Conservation (phyloP, 2,329 filamentous ascomycete species). For the Ophiocordyceps camponoti-saundersi region DNA sequence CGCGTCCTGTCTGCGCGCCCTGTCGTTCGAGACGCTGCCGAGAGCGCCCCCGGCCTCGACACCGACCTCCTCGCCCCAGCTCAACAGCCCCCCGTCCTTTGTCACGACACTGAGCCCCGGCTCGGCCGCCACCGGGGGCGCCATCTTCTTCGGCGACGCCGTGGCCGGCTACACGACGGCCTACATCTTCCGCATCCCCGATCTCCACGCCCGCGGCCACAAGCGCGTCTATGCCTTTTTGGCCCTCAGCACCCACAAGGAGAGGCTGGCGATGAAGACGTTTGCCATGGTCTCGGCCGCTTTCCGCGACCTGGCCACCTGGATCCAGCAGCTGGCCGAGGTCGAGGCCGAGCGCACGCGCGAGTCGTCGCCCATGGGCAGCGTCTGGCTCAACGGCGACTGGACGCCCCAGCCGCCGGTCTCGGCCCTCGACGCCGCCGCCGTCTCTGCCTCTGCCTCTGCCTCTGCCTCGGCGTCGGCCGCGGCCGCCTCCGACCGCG, state of each 20-base stretch:
- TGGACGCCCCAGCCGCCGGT: slow-evolving; percentile 10
- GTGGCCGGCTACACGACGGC: slow-evolving; percentile 50
- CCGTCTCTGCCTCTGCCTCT: slow-evolving; percentile 7
- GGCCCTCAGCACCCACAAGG: slow-evolving; percentile 47
- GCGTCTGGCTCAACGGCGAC: slow-evolving; percentile 20
- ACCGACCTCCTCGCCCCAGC: slow-evolving; percentile 17
- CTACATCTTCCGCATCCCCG: slow-evolving; percentile 53
- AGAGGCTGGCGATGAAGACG: slow-evolving; percentile 47
- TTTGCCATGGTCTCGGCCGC: slow-evolving; percentile 44
- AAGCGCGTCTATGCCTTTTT: slow-evolving; percentile 54
- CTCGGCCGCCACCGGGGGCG: slow-evolving; percentile 41
- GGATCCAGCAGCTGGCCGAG: slow-evolving; percentile 50
- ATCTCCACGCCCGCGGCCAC: slow-evolving; percentile 49
- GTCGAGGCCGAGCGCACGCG: slow-evolving; percentile 40
- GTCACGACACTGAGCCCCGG: slow-evolving; percentile 36
- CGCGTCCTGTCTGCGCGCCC: slow-evolving; percentile 46
- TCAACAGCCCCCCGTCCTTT: slow-evolving; percentile 26
- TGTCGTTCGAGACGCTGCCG: slow-evolving; percentile 50
- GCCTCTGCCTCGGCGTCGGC: slow-evolving; percentile 4
- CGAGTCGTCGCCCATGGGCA: slow-evolving; percentile 23
- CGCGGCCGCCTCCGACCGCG: slow-evolving; percentile 10
- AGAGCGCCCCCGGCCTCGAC: slow-evolving; percentile 29
- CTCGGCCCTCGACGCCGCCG: slow-evolving; percentile 13
- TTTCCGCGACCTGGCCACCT: slow-evolving; percentile 46
- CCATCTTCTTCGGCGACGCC: slow-evolving; percentile 53